phyloP scores from a whole-genome alignment of 108 stramenopile genomes.

The Pseudonitzschia multiseries region DNA sequence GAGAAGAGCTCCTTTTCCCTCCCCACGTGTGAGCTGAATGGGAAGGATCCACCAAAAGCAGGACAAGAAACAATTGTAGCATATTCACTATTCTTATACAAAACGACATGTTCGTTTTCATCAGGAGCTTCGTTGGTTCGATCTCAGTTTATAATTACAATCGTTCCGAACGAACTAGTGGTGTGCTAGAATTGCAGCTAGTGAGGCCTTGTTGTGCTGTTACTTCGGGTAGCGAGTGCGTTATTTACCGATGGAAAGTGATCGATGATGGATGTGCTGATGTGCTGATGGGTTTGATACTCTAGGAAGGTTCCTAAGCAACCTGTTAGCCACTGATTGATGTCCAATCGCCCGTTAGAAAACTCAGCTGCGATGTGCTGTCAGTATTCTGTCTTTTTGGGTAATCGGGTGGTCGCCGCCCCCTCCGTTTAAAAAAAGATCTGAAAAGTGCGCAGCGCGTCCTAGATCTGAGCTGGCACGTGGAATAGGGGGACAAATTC shows the following conservation, averaged over 20 bases:
- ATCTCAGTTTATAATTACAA: background rate
- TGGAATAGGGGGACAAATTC: background rate
- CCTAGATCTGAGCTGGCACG: background rate
- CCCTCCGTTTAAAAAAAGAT: background rate
- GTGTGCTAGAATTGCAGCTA: background rate
- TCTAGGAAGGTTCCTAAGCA: background rate
- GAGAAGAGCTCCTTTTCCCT: slow-evolving; percentile 1
- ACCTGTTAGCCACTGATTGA: slow-evolving; percentile 4
- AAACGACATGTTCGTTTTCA: background rate
- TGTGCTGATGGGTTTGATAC: background rate
- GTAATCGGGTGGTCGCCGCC: slow-evolving; percentile 7
- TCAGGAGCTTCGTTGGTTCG: background rate
- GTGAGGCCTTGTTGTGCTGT: background rate
- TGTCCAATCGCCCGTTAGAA: background rate
- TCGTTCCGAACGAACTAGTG: background rate
- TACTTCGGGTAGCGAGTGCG: background rate
- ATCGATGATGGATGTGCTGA: background rate
- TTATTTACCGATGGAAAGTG: background rate
- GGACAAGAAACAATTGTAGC: slow-evolving; percentile 13
- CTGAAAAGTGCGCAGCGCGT: background rate
- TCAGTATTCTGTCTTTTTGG: background rate
- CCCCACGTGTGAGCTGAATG: slow-evolving; percentile 14
- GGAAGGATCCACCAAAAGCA: slow-evolving; percentile 10
- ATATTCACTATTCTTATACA: slow-evolving; percentile 3
- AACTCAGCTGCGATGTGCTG: background rate